These are phyloP conservation scores for Pinguiococcus pyrenoidosus DNA, from an alignment of 108 stramenopile genomes.

Conservation along the genomic window DNA sequence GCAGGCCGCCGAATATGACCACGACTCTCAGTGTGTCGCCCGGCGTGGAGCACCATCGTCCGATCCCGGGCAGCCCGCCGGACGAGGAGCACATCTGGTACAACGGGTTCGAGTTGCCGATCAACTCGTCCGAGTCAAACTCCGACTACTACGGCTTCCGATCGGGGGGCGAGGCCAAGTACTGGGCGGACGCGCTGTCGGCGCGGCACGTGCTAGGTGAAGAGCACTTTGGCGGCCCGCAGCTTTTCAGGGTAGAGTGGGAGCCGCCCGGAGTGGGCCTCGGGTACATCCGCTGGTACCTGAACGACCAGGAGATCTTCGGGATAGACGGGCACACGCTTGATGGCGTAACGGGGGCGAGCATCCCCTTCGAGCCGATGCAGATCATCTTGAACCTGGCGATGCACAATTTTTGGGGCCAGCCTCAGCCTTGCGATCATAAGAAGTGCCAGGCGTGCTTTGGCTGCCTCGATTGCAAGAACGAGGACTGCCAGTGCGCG, in stretches of 20 bases:
- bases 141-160: conserved; percentile 91
- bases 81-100: conserved; percentile 47
- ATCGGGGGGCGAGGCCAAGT: conserved; percentile 66
- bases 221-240: conserved; percentile 61
- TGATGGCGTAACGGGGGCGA: conserved; percentile 53
- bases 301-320: conserved; percentile 60
- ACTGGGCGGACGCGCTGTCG: conserved; percentile 83
- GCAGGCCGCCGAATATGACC: too few species aligned
- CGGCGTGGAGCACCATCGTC: conserved; percentile 63
- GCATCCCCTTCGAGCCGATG: conserved; percentile 78
- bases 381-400: conserved; percentile 84
- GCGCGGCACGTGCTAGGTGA: conserved; percentile 61
- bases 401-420: conserved; percentile 80
- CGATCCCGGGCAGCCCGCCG: conserved; percentile 48
- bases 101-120: too few species aligned
- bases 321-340: conserved; percentile 51
- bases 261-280: conserved; percentile 66
- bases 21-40: too few species aligned
- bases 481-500: conserved; percentile 68
- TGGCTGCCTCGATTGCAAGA: conserved; percentile 62
- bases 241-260: conserved; percentile 88
- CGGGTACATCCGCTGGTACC: conserved; percentile 70
- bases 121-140: too few species aligned
- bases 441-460: conserved; percentile 65
- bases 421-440: conserved; percentile 59